Evolutionary conservation across 805 yeast species (phyloP), one percentile per base, ranked within the genome.

Genomic region (Yamadazyma sp.): DNA sequence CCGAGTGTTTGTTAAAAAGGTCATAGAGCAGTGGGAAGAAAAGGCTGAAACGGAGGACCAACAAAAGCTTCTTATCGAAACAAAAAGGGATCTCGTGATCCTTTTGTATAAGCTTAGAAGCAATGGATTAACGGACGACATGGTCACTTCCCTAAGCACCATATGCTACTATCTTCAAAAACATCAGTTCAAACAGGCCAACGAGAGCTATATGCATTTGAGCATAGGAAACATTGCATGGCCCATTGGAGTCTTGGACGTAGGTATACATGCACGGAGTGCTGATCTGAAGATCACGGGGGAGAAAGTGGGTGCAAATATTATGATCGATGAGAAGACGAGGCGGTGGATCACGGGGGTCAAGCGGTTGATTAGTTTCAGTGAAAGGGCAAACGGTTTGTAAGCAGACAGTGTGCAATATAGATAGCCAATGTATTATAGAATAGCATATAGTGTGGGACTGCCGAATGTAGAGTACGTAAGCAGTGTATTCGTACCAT

Each of bases 221-320:
- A 82, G 91, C 52, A 82, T 88, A 12, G 96, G 96, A 1, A 85
- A 86, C 48, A 87, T 84, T 2, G 90, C 93, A 4, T 88, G 95
- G 95, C 96, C 96, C 2, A 83, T 87, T 46, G 96, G 96, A 18
- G 84, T 88, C 10, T 67, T 78, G 6, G 77, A 77, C 40, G 83
- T 88, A 11, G 88, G 93, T 33, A 85, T 88, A 41, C 96, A 87
- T 55, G 81, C 80, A 8, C 64, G 95, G 42, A 75, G 80, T 38
- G 80, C 84, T 1, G 80, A 76, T 36, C 68, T 71, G 40, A 76
- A 74, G 46, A 73, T 82, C 22, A 25, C 37, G 11, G 32, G 37
- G 15, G 70, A 69, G 31, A 50, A 53, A 29, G 56, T 56, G 42
- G 64, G 67, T 19, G 81, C 93, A 10, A 84, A 84, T 54, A 82